phyloP scores from a whole-genome alignment of 2,329 filamentous ascomycete species.

The Colletotrichum truncatum region DNA sequence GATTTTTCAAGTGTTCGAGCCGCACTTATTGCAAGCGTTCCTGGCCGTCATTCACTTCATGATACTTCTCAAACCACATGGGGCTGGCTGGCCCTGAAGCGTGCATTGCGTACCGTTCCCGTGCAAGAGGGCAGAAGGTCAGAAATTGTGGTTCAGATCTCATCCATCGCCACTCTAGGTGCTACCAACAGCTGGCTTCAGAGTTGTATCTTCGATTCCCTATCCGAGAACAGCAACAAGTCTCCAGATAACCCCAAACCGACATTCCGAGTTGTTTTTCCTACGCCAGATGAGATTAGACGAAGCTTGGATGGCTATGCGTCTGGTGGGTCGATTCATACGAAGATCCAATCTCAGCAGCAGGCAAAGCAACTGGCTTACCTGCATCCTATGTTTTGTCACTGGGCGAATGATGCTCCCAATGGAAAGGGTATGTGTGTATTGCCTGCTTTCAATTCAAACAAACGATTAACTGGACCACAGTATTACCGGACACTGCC shows the following conservation, averaged over 20 bases:
- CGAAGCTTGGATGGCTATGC: constrained; percentile 79
- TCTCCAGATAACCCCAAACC: constrained; percentile 43
- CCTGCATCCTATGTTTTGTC: constrained; percentile 74
- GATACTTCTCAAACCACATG: constrained; percentile 66
- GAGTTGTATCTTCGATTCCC: constrained; percentile 66
- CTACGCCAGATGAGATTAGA: constrained; percentile 81
- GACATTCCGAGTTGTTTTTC: constrained; percentile 79
- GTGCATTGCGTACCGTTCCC: constrained; percentile 65
- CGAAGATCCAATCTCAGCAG: constrained; percentile 74
- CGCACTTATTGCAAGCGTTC: constrained; percentile 81
- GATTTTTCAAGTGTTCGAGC: constrained; percentile 78
- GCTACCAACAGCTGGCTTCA: constrained; percentile 76
- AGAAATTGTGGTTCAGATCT: constrained; percentile 73
- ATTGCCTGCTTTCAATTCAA: too few species aligned
- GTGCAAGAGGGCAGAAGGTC: constrained; percentile 47
- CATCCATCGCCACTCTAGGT: constrained; percentile 84
- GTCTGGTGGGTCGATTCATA: constrained; percentile 84
- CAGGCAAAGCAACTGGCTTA: constrained; percentile 81
- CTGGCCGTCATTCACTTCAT: constrained; percentile 68
- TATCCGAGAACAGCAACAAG: constrained; percentile 45
- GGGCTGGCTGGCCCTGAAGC: constrained; percentile 78
- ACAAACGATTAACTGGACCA: constrained; percentile 6
- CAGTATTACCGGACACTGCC: constrained; percentile 38
- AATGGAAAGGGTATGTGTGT: constrained; percentile 42
- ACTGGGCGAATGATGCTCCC: constrained; percentile 75